These are phyloP conservation scores for Trypanosoma vivax DNA, from an alignment of 208 protist genomes.

Conservation along the genomic window DNA sequence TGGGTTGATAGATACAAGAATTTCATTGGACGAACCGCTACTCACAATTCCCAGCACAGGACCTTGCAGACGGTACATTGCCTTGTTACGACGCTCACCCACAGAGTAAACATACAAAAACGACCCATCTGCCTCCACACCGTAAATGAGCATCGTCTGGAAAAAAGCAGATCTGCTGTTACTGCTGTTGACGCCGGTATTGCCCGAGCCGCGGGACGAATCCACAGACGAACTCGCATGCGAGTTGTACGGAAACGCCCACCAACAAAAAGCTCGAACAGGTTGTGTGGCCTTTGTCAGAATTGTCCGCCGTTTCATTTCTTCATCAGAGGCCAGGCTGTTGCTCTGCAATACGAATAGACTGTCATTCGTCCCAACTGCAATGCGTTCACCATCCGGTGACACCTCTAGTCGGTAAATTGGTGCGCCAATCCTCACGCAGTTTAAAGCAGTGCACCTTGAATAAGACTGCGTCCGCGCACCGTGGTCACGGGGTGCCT, in stretches of 20 bases:
- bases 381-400: slow-evolving; percentile 25
- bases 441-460: too few species aligned
- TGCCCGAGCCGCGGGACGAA: neutral
- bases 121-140: slow-evolving; percentile 16
- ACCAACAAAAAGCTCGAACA: slow-evolving; percentile 33
- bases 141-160: slow-evolving; percentile 20
- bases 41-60: slow-evolving; percentile 18
- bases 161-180: slow-evolving; percentile 12
- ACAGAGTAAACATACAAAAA: slow-evolving; percentile 24
- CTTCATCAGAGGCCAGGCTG: slow-evolving; percentile 12
- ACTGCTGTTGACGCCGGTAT: too few species aligned
- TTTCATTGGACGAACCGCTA: slow-evolving; percentile 21
- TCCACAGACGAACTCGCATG: neutral
- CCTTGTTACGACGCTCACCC: slow-evolving; percentile 8
- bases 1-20: slow-evolving; percentile 16
- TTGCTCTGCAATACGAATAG: slow-evolving; percentile 24
- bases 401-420: slow-evolving; percentile 30
- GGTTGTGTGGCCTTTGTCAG: slow-evolving; percentile 12
- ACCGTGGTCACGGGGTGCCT: neutral
- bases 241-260: slow-evolving; percentile 4
- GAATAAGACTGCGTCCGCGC: too few species aligned
- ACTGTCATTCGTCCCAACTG: slow-evolving; percentile 26
- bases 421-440: slow-evolving; percentile 21
- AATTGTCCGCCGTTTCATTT: slow-evolving; percentile 13
- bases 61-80: slow-evolving; percentile 5